Percentiles rank a stretch among this genome's conserved stretches.
These are phyloP conservation scores for Elongisporangium undulatum DNA, from an alignment of 352 stramenopile species.

Conservation along the genomic window DNA sequence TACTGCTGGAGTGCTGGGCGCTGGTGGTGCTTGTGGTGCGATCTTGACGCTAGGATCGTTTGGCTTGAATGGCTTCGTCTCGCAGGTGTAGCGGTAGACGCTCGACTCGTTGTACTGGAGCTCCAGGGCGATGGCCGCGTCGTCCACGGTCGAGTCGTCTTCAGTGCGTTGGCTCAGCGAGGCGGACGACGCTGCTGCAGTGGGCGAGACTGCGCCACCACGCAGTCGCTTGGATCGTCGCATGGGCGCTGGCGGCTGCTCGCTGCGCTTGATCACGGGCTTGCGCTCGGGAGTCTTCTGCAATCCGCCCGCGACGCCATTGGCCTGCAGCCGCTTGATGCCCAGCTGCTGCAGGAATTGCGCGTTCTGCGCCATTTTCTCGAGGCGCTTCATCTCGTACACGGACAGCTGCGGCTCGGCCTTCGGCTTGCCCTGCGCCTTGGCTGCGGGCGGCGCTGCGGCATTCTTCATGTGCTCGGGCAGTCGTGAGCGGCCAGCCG, in stretches of 20 bases:
- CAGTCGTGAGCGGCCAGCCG: too few relatives aligned
- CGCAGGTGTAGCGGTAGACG: constrained; percentile 25
- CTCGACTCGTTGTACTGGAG: constrained; percentile 27
- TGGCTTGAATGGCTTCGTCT: constrained; percentile 1
- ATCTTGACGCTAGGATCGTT: neutral
- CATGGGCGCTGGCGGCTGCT: constrained; percentile 8
- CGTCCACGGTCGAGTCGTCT: constrained; percentile 4
- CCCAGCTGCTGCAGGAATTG: constrained; percentile 39
- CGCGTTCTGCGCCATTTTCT: constrained; percentile 36
- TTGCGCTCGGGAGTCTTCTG: constrained; percentile 5
- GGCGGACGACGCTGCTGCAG: neutral
- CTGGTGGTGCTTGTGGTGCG: neutral
- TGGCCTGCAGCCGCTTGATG: constrained; percentile 11
- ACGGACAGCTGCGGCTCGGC: constrained; percentile 19
- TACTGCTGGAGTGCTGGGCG: neutral
- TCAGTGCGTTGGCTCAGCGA: constrained; percentile 5
- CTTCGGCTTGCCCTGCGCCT: neutral
- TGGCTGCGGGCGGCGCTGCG: too few relatives aligned
- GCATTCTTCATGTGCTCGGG: neutral
- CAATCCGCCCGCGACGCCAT: neutral
- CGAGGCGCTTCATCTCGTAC: constrained; percentile 39
- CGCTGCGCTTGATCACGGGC: constrained; percentile 1
- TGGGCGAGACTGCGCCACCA: constrained; percentile 10
- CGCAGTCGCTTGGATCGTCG: constrained; percentile 32
- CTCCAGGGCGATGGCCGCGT: constrained; percentile 6